These are phyloP conservation scores for Rhododendron mucronatum DNA, from an alignment of 148 eudicot genomes.

Conservation along the genomic window DNA sequence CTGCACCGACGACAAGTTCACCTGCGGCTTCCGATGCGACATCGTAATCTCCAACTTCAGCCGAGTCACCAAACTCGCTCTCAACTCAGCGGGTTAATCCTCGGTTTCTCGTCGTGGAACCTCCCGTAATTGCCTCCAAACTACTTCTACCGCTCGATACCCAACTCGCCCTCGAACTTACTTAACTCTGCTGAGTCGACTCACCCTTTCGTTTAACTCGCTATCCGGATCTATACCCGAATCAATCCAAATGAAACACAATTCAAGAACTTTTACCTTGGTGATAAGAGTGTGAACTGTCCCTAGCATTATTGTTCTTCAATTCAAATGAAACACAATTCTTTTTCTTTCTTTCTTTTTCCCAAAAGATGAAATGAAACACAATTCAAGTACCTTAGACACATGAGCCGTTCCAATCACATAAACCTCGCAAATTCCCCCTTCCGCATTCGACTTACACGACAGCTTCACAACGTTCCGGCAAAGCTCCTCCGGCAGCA, in stretches of 20 bases:
- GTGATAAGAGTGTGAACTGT: slow-evolving; percentile 1
- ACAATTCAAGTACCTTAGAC: slow-evolving; percentile 46
- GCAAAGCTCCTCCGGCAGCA: slow-evolving; percentile 49
- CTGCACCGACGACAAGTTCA: slow-evolving; percentile 40
- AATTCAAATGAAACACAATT: too few relatives aligned
- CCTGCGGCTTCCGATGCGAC: slow-evolving; percentile 67
- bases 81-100: slow-evolving; percentile 48
- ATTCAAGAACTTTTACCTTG: slow-evolving; percentile 48
- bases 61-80: slow-evolving; percentile 47
- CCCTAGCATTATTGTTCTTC: too few relatives aligned
- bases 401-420: slow-evolving; percentile 90
- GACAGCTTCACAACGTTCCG: slow-evolving; percentile 5
- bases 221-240: slow-evolving; percentile 50
- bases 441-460: slow-evolving; percentile 46
- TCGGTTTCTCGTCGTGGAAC: slow-evolving; percentile 26
- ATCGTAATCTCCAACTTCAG: neutral
- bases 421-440: slow-evolving; percentile 69
- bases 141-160: slow-evolving; percentile 54
- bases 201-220: slow-evolving; percentile 53
- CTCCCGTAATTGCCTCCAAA: slow-evolving; percentile 31
- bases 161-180: slow-evolving; percentile 47
- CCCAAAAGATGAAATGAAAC: too few relatives aligned
- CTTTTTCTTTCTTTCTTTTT: too few relatives aligned
- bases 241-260: slow-evolving; percentile 38
- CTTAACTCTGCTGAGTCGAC: slow-evolving; percentile 33